Evolutionary conservation across 129 eudicot species (phyloP), one percentile per base, ranked within the genome.

Genomic region (Logfia minima): DNA sequence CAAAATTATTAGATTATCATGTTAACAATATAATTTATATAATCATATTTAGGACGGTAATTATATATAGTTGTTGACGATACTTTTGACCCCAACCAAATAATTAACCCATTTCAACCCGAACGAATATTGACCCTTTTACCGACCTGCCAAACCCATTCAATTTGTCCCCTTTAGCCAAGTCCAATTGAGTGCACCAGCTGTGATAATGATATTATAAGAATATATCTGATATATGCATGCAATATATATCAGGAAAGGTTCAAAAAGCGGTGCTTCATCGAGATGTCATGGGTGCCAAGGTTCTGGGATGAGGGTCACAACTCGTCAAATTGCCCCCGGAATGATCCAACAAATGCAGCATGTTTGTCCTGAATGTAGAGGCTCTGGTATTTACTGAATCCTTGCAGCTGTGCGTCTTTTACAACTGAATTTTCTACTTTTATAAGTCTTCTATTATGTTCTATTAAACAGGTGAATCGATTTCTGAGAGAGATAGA

Each of bases 261-360:
- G 97, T 74, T 87, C 97, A 21, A 92, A 89, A 75, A 82, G 88
- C n/a, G 96, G 96, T 37, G 75, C 81, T 22, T 85, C 88, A 28
- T 84, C 85, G n/a, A 83, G 67, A 66, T 92, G 97, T 76, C 24
- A 70, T 76, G 96, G 97, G 24, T 92, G 97, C 72, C 92, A 85
- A 81, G 97, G 97, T 70, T 75, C 89, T 16, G 96, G 97, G 48
- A 81, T 89, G 87, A 83, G 79, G 85, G 80, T 83, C 22, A 79
- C 90, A 55, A 85, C 75, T 8, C 63, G 92, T 58, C 88, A 87
- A 79, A 80, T 87, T 37, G 97, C 83, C 31, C 97, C 88, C 8
- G 90, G 90, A 64, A 87, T 89, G 96, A 80, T 92, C 68, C 97
- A 91, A 69, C 90, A 87, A 72, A 87, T 88, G 94, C 94, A 91